These are phyloP conservation scores for Penicillium janthinellum DNA, from an alignment of 2,329 filamentous ascomycete genomes.

Conservation along the genomic window DNA sequence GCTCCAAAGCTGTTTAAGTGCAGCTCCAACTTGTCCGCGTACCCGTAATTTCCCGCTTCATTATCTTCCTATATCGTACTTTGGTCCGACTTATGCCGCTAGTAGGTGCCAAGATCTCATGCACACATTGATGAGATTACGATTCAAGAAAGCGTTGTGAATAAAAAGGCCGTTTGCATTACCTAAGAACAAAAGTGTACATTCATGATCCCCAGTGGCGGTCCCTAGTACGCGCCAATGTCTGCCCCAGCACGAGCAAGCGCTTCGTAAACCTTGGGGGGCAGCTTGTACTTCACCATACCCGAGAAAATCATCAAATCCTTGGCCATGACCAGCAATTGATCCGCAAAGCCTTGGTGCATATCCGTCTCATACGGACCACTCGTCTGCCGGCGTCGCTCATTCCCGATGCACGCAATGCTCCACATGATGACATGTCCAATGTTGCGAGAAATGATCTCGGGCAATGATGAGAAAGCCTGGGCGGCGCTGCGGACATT, in stretches of 20 bases:
- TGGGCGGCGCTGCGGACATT: constrained; percentile 78
- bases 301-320: constrained; percentile 94
- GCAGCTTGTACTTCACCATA: constrained; percentile 86
- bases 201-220: neutral
- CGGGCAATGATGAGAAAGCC: constrained; percentile 75
- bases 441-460: constrained; percentile 83
- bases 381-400: constrained; percentile 70
- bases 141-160: neutral
- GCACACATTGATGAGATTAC: neutral
- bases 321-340: constrained; percentile 77
- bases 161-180: neutral
- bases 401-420: constrained; percentile 78
- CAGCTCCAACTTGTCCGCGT: too few species aligned
- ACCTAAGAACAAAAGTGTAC: constrained; percentile 2
- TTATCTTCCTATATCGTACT: too few species aligned
- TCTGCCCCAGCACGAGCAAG: constrained; percentile 79
- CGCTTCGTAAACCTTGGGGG: constrained; percentile 83
- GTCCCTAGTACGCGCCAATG: constrained; percentile 45
- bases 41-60: too few species aligned
- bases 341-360: constrained; percentile 59
- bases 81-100: too few species aligned
- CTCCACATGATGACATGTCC: constrained; percentile 94
- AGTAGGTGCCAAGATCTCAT: neutral
- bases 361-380: constrained; percentile 67
- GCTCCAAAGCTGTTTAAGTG: too few species aligned